Conservation (phyloP, 345 rosid genomes). For the thale cress (Arabidopsis thaliana) region DNA sequence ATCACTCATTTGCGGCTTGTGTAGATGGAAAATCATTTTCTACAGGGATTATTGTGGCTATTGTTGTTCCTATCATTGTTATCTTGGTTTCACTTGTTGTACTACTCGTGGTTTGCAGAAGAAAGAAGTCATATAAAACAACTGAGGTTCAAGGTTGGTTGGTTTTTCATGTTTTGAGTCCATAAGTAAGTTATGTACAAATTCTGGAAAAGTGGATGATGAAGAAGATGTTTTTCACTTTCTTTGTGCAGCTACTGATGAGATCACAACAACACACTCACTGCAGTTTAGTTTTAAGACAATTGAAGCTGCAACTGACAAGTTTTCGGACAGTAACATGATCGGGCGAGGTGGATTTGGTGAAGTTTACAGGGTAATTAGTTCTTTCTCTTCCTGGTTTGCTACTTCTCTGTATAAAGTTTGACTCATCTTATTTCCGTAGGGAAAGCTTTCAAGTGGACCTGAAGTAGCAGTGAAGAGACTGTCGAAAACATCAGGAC, state of each 20-base stretch:
- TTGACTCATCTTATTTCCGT: neutral
- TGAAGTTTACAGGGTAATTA: constrained; percentile 26
- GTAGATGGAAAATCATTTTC: neutral
- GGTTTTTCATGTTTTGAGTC: neutral
- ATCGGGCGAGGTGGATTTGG: constrained; percentile 36
- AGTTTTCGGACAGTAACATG: constrained; percentile 21
- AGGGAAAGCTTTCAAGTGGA: neutral
- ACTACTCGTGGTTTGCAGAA: constrained; percentile 3
- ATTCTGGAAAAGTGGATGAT: neutral
- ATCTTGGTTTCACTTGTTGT: constrained; percentile 10
- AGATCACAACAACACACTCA: constrained; percentile 4
- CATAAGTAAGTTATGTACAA: neutral
- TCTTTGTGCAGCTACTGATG: constrained; percentile 19
- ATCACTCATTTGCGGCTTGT: neutral
- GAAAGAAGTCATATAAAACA: constrained; percentile 7
- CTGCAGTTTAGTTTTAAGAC: constrained; percentile 13
- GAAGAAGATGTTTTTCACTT: neutral
- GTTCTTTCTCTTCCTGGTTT: constrained; percentile 1
- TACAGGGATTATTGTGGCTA: neutral
- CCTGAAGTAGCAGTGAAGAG: neutral
- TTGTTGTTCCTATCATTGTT: constrained; percentile 10
- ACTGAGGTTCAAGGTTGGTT: constrained; percentile 25
- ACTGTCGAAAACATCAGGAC: neutral
- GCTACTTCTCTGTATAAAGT: neutral
- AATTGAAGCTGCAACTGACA: constrained; percentile 29